These are phyloP conservation scores for Kluyveromyces sp. DNA, from an alignment of 1,139 yeast genomes.

Conservation along the genomic window DNA sequence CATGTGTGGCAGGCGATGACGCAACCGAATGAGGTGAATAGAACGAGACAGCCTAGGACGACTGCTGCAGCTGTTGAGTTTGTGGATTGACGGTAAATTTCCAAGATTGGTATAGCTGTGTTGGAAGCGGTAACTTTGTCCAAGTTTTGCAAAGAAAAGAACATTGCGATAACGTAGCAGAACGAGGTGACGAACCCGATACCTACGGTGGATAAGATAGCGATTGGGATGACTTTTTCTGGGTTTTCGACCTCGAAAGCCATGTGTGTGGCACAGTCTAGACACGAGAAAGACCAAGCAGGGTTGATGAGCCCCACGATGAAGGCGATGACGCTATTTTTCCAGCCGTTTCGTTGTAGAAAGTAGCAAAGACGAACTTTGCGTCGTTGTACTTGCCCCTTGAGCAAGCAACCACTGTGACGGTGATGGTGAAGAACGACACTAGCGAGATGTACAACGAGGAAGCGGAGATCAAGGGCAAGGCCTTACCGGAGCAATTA, in stretches of 20 bases:
- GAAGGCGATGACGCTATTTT: constrained; percentile 50
- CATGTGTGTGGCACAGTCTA: constrained; percentile 64
- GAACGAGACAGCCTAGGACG: constrained; percentile 48
- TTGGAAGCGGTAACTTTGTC: constrained; percentile 38
- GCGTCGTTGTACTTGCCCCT: constrained; percentile 50
- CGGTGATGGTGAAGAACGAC: constrained; percentile 48
- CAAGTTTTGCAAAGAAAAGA: constrained; percentile 49
- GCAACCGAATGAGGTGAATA: constrained; percentile 62
- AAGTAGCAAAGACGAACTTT: constrained; percentile 52
- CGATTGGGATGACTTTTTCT: constrained; percentile 52
- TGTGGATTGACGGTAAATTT: constrained; percentile 53
- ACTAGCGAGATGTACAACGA: constrained; percentile 48
- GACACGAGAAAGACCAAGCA: constrained; percentile 62
- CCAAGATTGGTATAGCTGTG: constrained; percentile 58
- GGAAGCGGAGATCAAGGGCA: constrained; percentile 45
- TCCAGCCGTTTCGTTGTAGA: constrained; percentile 60
- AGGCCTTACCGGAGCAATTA: constrained; percentile 50
- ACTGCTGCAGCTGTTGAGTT: constrained; percentile 50
- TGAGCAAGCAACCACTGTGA: constrained; percentile 50
- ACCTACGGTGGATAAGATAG: constrained; percentile 57
- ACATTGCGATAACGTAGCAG: constrained; percentile 53
- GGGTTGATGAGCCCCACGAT: constrained; percentile 62
- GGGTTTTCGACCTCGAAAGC: constrained; percentile 59
- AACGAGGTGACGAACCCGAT: constrained; percentile 60
- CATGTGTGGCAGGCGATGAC: constrained; percentile 67